Base-by-base conservation (phyloP, 2,329 filamentous ascomycete species). In the Capronia americana region DNA sequence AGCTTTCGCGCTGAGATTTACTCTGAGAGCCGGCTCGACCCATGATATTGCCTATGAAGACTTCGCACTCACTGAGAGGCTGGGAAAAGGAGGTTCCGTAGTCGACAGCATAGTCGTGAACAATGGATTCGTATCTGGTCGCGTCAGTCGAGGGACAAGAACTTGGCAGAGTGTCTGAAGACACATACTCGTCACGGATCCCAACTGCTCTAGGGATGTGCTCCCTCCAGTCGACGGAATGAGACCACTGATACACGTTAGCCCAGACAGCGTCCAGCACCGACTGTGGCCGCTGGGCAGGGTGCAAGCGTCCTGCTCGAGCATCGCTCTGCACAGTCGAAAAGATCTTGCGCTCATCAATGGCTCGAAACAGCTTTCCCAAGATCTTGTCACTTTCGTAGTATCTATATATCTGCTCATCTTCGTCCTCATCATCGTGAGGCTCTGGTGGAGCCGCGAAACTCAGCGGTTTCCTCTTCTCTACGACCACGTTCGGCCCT, bases 261-360 rank as follows among this genome's bases (percentile, higher is more conserved):
- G 34, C 58, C 69, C 70, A 72, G 44, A 75, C 66, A 4, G 65
- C 66, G 28, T 73, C 32, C 70, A 79, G 64, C 62, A 77, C 67
- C 14, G 38, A 51, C 23, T 20, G 32, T 12, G 20, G 5, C 23
- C 17, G 7, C 4, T 26, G 7, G 28, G 17, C 28, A 7, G 24
- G 26, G 6, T 14, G 23, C 51, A 26, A 28, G 10, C 7, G 23
- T 20, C 7, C 17, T 20, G 50, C 14, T 7, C 41, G 30, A 20
- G 23, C 24, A 57, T 70, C 14, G 74, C 73, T 53, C 76, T 79
- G 46, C 85, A 88, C 77, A 4, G 84, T 75, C 8, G 77, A 71
- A 80, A 88, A 89, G 80, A 88, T 89, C 51, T 93, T 90, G 60
- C 84, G 83, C 75, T 95, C 92, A 71, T 96, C 87, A 11, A 96